phyloP scores from a whole-genome alignment of 805 yeast genomes.

The Starmerella tilneyi region DNA sequence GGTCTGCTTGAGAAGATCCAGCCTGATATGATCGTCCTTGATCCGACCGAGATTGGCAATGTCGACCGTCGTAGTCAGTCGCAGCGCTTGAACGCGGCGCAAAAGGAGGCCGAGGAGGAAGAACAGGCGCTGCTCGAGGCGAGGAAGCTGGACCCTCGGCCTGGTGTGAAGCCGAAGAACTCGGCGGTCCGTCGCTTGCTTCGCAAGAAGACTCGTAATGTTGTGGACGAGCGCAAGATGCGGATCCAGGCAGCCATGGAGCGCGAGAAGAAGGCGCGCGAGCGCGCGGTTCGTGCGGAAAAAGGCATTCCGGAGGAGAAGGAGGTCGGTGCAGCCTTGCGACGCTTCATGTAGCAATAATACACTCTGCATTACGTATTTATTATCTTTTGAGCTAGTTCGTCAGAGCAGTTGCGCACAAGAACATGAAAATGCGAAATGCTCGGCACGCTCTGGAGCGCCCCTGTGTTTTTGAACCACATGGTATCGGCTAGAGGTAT shows the following conservation, averaged over 20 bases:
- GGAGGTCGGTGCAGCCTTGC: slow-evolving; percentile 25
- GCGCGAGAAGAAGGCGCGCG: slow-evolving; percentile 47
- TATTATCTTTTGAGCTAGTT: background rate
- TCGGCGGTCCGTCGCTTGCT: slow-evolving; percentile 70
- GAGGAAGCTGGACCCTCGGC: slow-evolving; percentile 48
- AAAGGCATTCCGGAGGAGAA: slow-evolving; percentile 23
- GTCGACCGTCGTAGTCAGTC: slow-evolving; percentile 61
- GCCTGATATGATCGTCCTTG: slow-evolving; percentile 85
- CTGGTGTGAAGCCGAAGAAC: slow-evolving; percentile 67
- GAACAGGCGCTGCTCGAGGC: slow-evolving; percentile 40
- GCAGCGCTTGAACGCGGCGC: slow-evolving; percentile 49
- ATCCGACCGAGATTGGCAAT: slow-evolving; percentile 77
- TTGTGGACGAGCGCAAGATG: slow-evolving; percentile 72
- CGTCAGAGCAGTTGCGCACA: slow-evolving; percentile 24
- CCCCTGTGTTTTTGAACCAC: slow-evolving; percentile 52
- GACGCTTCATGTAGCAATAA: slow-evolving; percentile 25
- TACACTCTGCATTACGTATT: background rate
- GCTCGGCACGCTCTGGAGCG: slow-evolving; percentile 45
- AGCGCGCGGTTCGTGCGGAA: slow-evolving; percentile 12
- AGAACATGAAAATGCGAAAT: slow-evolving; percentile 51
- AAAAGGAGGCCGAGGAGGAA: slow-evolving; percentile 34
- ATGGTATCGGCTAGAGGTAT: slow-evolving; percentile 34
- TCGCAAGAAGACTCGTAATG: slow-evolving; percentile 75
- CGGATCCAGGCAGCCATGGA: slow-evolving; percentile 65
- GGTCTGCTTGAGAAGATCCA: slow-evolving; percentile 73